A percentile compares a stretch with the other conserved stretches of the same genome.
Evolutionary conservation across 2,329 filamentous ascomycete genomes (phyloP).

Genomic region (Pyrenochaeta sp.): DNA sequence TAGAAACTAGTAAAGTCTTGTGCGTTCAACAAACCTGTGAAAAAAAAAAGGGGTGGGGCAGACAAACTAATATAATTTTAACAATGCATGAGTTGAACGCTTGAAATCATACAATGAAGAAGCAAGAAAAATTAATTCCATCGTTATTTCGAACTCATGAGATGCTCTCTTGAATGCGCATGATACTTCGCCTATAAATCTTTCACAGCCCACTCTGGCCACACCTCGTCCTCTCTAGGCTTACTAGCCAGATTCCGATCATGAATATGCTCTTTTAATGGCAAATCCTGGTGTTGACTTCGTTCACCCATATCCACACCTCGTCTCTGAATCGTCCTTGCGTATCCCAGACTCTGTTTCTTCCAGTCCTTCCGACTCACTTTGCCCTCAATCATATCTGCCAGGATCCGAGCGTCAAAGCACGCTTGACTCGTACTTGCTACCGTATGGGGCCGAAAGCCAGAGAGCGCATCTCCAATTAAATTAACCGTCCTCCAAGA

Average conservation of each 20-base stretch:
- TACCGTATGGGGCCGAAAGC: constrained; percentile 57
- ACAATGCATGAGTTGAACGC: no score
- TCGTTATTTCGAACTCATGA: no score
- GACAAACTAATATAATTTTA: no score
- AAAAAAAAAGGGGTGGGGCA: no score
- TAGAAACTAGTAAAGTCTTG: no score
- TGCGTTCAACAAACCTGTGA: no score
- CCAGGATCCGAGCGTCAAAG: constrained; percentile 53
- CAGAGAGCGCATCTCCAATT: constrained; percentile 57
- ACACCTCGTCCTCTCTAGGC: constrained; percentile 33
- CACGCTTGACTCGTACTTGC: constrained; percentile 58
- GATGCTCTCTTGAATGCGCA: no score
- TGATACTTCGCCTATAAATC: no score
- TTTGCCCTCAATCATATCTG: constrained; percentile 49
- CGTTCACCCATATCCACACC: constrained; percentile 51
- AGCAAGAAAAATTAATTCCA: no score
- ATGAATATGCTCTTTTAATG: constrained; percentile 29
- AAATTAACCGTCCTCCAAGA: constrained; percentile 53
- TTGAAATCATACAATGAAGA: no score
- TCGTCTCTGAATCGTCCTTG: constrained; percentile 46
- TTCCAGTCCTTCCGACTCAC: constrained; percentile 48
- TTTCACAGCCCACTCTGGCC: constrained; percentile 30
- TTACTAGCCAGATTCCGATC: constrained; percentile 32
- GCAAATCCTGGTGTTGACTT: constrained; percentile 49
- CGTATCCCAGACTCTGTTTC: constrained; percentile 45